phyloP scores from a whole-genome alignment of 441 rosid genomes.

The Daphne laureola region DNA sequence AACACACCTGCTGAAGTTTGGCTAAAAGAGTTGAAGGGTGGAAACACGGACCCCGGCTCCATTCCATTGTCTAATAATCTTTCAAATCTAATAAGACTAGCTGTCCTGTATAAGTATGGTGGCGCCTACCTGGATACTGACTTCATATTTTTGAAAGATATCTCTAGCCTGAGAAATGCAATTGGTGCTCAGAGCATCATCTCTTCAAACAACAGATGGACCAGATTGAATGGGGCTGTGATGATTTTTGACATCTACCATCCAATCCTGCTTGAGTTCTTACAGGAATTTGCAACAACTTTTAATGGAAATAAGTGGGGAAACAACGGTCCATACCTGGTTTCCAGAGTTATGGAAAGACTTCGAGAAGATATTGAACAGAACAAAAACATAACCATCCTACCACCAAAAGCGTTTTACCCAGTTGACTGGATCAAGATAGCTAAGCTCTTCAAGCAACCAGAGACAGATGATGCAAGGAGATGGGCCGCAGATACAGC shows the following conservation, averaged over 20 bases:
- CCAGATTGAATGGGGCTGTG: slow-evolving; percentile 30
- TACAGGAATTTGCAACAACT: slow-evolving; percentile 28
- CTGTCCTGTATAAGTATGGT: slow-evolving; percentile 43
- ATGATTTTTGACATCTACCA: slow-evolving; percentile 33
- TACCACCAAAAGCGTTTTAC: slow-evolving; percentile 33
- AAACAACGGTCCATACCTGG: slow-evolving; percentile 33
- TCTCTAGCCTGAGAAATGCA: slow-evolving; percentile 31
- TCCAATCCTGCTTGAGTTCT: slow-evolving; percentile 24
- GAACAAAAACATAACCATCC: slow-evolving; percentile 25
- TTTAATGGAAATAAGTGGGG: slow-evolving; percentile 35
- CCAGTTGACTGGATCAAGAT: slow-evolving; percentile 43
- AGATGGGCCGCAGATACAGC: slow-evolving; percentile 27
- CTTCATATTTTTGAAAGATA: slow-evolving; percentile 30
- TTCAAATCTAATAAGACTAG: slow-evolving; percentile 45
- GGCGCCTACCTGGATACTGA: slow-evolving; percentile 55
- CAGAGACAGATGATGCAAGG: slow-evolving; percentile 21
- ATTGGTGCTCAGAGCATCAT: slow-evolving; percentile 46
- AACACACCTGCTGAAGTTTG: slow-evolving; percentile 45
- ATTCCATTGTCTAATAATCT: slow-evolving; percentile 37
- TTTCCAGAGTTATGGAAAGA: slow-evolving; percentile 36
- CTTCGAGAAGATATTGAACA: slow-evolving; percentile 20
- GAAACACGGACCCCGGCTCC: slow-evolving; percentile 44
- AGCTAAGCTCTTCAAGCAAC: slow-evolving; percentile 33
- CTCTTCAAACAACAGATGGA: slow-evolving; percentile 25
- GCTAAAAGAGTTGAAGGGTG: slow-evolving; percentile 33